Evolutionary conservation across 306 rosid genomes (phyloP).

Genomic region (Sophora flavescens): DNA sequence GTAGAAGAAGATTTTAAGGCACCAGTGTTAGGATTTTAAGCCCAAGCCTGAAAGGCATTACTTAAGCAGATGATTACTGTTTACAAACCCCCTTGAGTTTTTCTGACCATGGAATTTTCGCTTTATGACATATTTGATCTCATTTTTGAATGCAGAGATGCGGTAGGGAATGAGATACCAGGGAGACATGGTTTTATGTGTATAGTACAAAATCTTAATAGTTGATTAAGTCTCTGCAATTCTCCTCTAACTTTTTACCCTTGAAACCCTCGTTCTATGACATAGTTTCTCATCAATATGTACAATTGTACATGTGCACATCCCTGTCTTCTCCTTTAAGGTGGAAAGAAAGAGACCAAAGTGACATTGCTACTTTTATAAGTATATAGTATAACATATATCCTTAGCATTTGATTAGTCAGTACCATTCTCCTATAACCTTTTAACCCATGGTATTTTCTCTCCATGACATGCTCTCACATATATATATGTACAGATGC

Average conservation of each 20-base stretch:
- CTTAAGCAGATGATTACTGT: background rate
- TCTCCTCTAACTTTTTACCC: background rate
- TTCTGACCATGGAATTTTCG: conserved; percentile 8
- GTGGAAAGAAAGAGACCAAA: background rate
- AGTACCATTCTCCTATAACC: background rate
- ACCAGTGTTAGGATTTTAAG: background rate
- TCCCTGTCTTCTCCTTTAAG: background rate
- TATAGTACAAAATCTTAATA: background rate
- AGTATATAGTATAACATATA: background rate
- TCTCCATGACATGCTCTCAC: conserved; percentile 23
- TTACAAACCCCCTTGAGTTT: background rate
- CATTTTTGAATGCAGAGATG: conserved; percentile 44
- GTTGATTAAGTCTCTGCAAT: background rate
- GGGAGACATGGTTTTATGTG: background rate
- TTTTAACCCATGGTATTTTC: background rate
- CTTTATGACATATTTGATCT: background rate
- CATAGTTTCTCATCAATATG: background rate
- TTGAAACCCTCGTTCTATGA: background rate
- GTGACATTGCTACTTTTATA: background rate
- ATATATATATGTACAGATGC: conserved; percentile 61
- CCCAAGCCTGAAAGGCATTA: background rate
- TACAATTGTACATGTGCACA: conserved; percentile 35
- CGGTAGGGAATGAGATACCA: background rate
- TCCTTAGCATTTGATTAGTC: background rate
- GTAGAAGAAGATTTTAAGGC: background rate